These are phyloP conservation scores for Colletotrichum musicola DNA, from an alignment of 2,329 filamentous ascomycete genomes.

Conservation along the genomic window DNA sequence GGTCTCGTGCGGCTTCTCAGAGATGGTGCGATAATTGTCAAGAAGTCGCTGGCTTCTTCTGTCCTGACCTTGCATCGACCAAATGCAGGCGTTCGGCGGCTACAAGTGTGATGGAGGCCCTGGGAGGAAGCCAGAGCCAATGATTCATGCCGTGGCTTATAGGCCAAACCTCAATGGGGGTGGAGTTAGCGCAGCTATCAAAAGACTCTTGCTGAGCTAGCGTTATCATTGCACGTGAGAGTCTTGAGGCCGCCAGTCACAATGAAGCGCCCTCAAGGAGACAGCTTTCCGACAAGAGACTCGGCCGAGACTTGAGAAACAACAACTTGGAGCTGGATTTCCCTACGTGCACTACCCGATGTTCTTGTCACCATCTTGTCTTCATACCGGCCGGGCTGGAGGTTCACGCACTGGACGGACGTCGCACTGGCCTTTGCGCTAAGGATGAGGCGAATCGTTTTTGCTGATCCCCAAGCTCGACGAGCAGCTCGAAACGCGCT, in stretches of 20 bases:
- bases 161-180: constrained; percentile 2
- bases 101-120: constrained; percentile 19
- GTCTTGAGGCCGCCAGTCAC: constrained; percentile 11
- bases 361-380: not conserved
- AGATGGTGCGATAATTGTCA: constrained; percentile 3
- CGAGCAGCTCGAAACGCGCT: constrained; percentile 22
- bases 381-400: not conserved
- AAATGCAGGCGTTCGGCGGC: constrained; percentile 20
- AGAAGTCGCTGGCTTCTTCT: constrained; percentile 3
- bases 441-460: constrained; percentile 5
- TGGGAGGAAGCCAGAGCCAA: constrained; percentile 6
- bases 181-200: not conserved
- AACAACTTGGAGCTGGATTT: not conserved
- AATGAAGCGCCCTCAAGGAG: not conserved
- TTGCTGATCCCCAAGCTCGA: constrained; percentile 21
- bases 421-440: constrained; percentile 13
- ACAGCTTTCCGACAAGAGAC: not conserved
- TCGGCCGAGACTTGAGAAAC: constrained; percentile 4
- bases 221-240: not conserved
- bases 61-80: constrained; percentile 16
- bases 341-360: not conserved
- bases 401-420: not conserved
- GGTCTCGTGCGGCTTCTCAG: not conserved
- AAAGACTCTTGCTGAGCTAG: not conserved
- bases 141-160: constrained; percentile 2